Evolutionary conservation across 208 protist species (phyloP).

Genomic region (Herpetomonas samuelpessoai): DNA sequence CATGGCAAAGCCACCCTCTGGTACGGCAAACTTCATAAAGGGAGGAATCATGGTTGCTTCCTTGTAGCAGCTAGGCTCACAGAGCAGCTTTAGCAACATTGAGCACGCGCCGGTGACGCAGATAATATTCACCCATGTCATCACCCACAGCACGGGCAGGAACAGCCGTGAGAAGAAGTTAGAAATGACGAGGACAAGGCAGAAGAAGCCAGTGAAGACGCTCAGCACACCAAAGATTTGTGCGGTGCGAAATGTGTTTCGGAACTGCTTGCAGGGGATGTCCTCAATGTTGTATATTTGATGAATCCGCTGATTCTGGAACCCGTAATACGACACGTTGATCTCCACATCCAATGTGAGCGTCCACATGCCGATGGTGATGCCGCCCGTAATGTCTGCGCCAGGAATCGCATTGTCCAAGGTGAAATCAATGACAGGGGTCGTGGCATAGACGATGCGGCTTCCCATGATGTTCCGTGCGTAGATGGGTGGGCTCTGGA

Average conservation of each 20-base stretch:
- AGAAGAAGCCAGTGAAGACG: constrained; percentile 36
- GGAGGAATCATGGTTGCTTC: constrained; percentile 26
- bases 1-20: constrained; percentile 38
- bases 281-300: constrained; percentile 44
- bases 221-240: constrained; percentile 41
- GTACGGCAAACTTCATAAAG: constrained; percentile 29
- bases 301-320: constrained; percentile 20
- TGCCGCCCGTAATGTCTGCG: constrained; percentile 24
- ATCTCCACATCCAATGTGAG: constrained; percentile 22
- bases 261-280: constrained; percentile 45
- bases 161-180: constrained; percentile 50
- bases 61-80: constrained; percentile 32
- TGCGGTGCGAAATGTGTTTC: constrained; percentile 21
- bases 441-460: constrained; percentile 14
- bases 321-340: constrained; percentile 27
- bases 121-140: constrained; percentile 29
- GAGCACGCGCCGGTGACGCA: constrained; percentile 21
- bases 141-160: constrained; percentile 46
- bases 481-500: constrained; percentile 23
- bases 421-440: constrained; percentile 9
- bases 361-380: constrained; percentile 26
- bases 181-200: constrained; percentile 26
- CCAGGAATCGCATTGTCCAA: constrained; percentile 28
- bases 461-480: constrained; percentile 24
- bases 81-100: constrained; percentile 32